Evolutionary conservation across 2,329 filamentous ascomycete genomes (phyloP), one percentile per base, ranked within the genome.

Genomic region (Nemania sp.): DNA sequence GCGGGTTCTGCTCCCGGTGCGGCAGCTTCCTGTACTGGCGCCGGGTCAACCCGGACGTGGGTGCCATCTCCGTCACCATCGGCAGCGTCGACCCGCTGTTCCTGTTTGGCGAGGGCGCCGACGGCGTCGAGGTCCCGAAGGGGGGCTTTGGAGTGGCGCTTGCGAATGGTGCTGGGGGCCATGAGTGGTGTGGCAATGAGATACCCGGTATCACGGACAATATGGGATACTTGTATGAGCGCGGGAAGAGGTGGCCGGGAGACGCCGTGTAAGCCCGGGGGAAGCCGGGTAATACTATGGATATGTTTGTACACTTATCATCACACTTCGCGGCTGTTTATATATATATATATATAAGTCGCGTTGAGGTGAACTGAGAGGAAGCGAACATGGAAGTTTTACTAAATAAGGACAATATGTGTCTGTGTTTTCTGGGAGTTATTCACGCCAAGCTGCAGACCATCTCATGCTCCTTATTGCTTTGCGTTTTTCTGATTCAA

Each of bases 21-120:
- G 81, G 83, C 13, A 79, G 78, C 37, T 75, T 80, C 46, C 65
- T 85, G n/a, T 81, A 77, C 67, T 83, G 79, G 79, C 73, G 73
- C 10, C 65, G 71, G 7, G 74, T 76, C 18, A 61, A 59, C 11
- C 54, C 66, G 13, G 37, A 53, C 13, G 12, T 37, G 13, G 66
- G 70, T 3, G 58, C 40, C 15, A 59, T 78, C 4, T 73, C 69
- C 49, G 40, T 83, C 34, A 70, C 77, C 1, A 73, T 81, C 5
- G 81, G 80, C 0, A 75, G 73, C 6, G 71, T 83, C 6, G 81
- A 84, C 56, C 72, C 76, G 53, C 75, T 80, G 12, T 77, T 74
- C 21, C 67, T 83, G 51, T 67, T 72, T 15, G 71, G 71, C 13
- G 68, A 71, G 57, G 70, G 67, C 13, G 68, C 61, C 2, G 64